Conservation (phyloP, 1,284 basidiomycete genomes). For the Marasmius sp. region DNA sequence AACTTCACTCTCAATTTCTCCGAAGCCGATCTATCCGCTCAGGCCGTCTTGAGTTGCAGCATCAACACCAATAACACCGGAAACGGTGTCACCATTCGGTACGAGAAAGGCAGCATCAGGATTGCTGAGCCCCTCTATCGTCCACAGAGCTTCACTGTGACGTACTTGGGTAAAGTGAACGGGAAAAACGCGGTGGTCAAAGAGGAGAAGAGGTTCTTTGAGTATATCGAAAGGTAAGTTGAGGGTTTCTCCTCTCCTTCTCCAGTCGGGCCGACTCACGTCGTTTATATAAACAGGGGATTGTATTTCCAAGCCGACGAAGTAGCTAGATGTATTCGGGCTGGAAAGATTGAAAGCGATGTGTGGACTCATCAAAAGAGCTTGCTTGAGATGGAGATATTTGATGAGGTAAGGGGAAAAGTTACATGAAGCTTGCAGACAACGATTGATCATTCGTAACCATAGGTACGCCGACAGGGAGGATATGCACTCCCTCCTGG, state of each 20-base stretch:
- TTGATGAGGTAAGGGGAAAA: constrained; percentile 65
- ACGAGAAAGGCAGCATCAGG: constrained; percentile 65
- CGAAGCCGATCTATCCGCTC: constrained; percentile 49
- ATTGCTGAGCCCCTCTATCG: constrained; percentile 64
- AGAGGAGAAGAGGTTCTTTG: constrained; percentile 55
- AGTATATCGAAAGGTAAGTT: constrained; percentile 48
- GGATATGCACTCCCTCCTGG: constrained; percentile 17
- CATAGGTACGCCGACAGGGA: constrained; percentile 47
- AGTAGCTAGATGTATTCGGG: constrained; percentile 76
- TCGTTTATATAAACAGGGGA: constrained; percentile 32
- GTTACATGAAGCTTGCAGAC: neutral
- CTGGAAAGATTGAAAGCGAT: constrained; percentile 74
- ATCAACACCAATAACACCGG: constrained; percentile 47
- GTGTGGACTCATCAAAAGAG: constrained; percentile 79
- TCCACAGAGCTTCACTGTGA: constrained; percentile 61
- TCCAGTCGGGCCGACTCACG: neutral
- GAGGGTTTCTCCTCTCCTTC: neutral
- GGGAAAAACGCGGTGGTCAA: constrained; percentile 48
- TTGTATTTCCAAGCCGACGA: constrained; percentile 84
- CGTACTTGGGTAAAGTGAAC: constrained; percentile 44
- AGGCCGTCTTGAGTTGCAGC: constrained; percentile 67
- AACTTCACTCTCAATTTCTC: constrained; percentile 76
- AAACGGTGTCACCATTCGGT: constrained; percentile 63
- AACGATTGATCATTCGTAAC: neutral
- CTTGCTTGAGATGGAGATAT: constrained; percentile 74